A percentile compares a stretch with the other conserved stretches of the same genome.
Conservation (phyloP, 768 basidiomycete genomes). For the Gelatoporia subvermispora region DNA sequence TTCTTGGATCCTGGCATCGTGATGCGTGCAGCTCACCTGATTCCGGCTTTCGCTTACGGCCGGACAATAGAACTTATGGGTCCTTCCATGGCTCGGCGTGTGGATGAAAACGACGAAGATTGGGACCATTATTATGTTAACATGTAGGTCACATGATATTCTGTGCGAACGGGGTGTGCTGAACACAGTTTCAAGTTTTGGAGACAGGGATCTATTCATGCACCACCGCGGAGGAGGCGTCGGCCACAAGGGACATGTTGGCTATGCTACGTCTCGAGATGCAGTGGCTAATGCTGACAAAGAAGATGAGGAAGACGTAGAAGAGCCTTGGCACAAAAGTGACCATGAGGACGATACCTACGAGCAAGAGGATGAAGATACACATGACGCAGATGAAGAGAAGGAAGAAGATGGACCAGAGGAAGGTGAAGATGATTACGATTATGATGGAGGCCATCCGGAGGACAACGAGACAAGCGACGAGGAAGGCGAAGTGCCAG, state of each 20-base stretch:
- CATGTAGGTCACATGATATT: slow-evolving; percentile 8
- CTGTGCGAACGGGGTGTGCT: neutral
- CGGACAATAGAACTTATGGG: slow-evolving; percentile 9
- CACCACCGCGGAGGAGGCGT: slow-evolving; percentile 18
- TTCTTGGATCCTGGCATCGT: slow-evolving; percentile 42
- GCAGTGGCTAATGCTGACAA: neutral
- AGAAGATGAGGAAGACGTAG: too few relatives aligned
- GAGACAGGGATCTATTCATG: slow-evolving; percentile 24
- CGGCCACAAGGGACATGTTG: slow-evolving; percentile 15
- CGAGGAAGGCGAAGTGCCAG: too few relatives aligned
- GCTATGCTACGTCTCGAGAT: neutral
- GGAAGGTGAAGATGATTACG: neutral
- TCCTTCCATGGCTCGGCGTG: slow-evolving; percentile 6
- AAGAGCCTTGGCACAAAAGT: too few relatives aligned
- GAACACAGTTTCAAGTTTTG: slow-evolving; percentile 17
- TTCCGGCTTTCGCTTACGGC: slow-evolving; percentile 34
- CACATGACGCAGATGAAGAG: neutral
- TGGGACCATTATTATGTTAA: slow-evolving; percentile 21
- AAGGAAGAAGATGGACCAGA: neutral
- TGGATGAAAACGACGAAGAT: slow-evolving; percentile 10
- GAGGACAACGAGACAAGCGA: too few relatives aligned
- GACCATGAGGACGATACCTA: neutral
- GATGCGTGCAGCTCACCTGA: slow-evolving; percentile 35
- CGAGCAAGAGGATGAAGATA: neutral
- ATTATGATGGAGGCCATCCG: too few relatives aligned